These are phyloP conservation scores for Gonium pectorale DNA, from an alignment of 139 green algal genomes.

Conservation along the genomic window DNA sequence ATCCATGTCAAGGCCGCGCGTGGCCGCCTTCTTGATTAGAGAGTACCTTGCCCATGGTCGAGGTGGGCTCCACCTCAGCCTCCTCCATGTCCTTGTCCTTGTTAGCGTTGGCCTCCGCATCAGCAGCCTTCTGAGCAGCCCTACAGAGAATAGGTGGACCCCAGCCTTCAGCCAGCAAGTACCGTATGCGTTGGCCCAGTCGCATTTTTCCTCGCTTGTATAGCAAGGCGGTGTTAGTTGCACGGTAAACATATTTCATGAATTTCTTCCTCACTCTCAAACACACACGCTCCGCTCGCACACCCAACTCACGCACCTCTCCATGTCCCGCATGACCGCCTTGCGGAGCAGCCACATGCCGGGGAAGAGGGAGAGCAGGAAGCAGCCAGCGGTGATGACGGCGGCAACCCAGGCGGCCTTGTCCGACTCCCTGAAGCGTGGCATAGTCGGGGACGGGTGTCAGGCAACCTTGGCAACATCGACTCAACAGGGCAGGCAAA, in stretches of 20 bases:
- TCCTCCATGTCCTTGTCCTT: slow-evolving; percentile 15
- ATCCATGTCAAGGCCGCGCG: slow-evolving; percentile 17
- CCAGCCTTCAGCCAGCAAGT: background rate
- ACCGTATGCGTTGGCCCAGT: no score
- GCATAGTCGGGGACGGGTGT: no score
- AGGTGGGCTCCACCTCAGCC: background rate
- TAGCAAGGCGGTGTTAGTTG: no score
- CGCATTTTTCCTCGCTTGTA: no score
- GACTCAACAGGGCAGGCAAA: no score
- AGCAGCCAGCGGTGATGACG: background rate
- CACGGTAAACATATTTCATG: no score
- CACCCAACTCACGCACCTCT: background rate
- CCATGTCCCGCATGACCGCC: slow-evolving; percentile 7
- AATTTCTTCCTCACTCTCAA: no score
- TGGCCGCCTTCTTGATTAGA: slow-evolving; percentile 24
- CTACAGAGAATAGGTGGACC: background rate
- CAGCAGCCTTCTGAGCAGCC: slow-evolving; percentile 25
- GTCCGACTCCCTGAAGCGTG: no score
- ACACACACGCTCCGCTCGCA: no score
- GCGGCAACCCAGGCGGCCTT: slow-evolving; percentile 52
- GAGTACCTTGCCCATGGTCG: slow-evolving; percentile 21
- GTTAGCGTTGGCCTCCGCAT: slow-evolving; percentile 22
- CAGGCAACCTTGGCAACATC: no score
- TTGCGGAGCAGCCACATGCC: slow-evolving; percentile 13
- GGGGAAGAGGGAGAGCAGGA: background rate